phyloP scores from a whole-genome alignment of 1,284 basidiomycete genomes.

The Rhodotorula sp. region DNA sequence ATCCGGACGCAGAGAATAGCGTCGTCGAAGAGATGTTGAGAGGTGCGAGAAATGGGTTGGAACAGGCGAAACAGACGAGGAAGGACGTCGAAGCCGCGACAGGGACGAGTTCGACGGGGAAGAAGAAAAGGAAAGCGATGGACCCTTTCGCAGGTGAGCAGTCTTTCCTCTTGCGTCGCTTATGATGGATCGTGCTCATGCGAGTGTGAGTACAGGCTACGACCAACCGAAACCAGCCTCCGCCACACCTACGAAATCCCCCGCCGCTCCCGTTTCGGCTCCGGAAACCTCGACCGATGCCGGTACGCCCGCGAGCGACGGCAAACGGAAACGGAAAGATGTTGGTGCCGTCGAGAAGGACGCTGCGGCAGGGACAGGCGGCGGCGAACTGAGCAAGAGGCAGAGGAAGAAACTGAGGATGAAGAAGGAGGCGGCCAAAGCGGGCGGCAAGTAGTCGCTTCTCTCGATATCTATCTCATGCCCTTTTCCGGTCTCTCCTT shows the following conservation, averaged over 20 bases:
- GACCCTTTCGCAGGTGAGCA: slow-evolving; percentile 28
- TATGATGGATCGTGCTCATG: too few species aligned
- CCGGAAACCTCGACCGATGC: background rate
- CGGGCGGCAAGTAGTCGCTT: background rate
- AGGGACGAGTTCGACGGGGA: background rate
- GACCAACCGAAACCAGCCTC: slow-evolving; percentile 25
- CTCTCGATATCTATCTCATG: too few species aligned
- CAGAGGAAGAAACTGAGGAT: slow-evolving; percentile 21
- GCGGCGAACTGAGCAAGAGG: background rate
- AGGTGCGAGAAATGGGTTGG: background rate
- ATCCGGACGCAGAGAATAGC: background rate
- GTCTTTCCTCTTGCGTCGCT: background rate
- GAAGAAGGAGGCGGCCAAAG: slow-evolving; percentile 3
- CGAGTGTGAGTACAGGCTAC: slow-evolving; percentile 16
- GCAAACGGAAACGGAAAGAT: background rate
- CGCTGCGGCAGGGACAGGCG: background rate
- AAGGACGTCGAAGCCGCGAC: background rate
- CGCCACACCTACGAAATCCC: background rate
- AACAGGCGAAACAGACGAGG: background rate
- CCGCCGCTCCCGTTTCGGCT: background rate
- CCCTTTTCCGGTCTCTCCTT: background rate
- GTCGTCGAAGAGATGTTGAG: background rate
- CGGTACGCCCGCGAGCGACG: background rate
- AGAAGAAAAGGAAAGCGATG: slow-evolving; percentile 11
- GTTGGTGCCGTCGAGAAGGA: background rate